Percentiles rank a stretch among this genome's conserved stretches.
Conservation (phyloP, 2,329 filamentous ascomycete genomes). For the Colletotrichum spinosum region DNA sequence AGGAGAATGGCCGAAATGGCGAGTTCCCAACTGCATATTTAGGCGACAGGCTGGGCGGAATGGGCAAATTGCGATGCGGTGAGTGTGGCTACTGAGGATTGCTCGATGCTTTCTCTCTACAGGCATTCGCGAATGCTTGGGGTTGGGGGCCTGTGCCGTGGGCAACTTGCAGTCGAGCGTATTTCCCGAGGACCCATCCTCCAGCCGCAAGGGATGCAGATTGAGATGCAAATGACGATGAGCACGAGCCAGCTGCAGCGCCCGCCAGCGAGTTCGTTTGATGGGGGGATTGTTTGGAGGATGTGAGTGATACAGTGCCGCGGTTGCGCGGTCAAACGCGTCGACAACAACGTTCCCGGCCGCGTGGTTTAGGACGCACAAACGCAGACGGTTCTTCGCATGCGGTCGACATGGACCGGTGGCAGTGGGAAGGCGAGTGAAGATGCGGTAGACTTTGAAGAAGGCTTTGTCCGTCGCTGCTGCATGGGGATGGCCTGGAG, state of each 20-base stretch:
- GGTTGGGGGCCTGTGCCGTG: not conserved
- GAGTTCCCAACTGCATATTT: not conserved
- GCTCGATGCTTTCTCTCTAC: not conserved
- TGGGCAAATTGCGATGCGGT: constrained; percentile 16
- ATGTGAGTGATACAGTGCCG: constrained; percentile 13
- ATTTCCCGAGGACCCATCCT: constrained; percentile 19
- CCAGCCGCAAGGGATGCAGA: constrained; percentile 1
- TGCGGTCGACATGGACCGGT: constrained; percentile 3
- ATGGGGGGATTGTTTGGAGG: constrained; percentile 16
- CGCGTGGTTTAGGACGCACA: not conserved
- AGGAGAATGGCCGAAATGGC: constrained; percentile 18
- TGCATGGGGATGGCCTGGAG: constrained; percentile 25
- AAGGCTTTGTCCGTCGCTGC: constrained; percentile 16
- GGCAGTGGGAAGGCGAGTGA: too few relatives aligned
- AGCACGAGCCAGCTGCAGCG: constrained; percentile 30
- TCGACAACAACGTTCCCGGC: constrained; percentile 13
- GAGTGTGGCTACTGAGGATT: not conserved
- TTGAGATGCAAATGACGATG: constrained; percentile 8
- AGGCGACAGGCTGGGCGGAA: constrained; percentile 13
- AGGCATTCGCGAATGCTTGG: not conserved
- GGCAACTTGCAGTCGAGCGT: not conserved
- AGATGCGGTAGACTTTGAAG: constrained; percentile 11
- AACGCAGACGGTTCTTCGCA: not conserved
- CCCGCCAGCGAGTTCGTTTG: not conserved
- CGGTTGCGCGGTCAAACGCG: constrained; percentile 11